A percentile compares a stretch with the other conserved stretches of the same genome.
phyloP scores from a whole-genome alignment of 768 basidiomycete species.

The Serendipita vermifera region DNA sequence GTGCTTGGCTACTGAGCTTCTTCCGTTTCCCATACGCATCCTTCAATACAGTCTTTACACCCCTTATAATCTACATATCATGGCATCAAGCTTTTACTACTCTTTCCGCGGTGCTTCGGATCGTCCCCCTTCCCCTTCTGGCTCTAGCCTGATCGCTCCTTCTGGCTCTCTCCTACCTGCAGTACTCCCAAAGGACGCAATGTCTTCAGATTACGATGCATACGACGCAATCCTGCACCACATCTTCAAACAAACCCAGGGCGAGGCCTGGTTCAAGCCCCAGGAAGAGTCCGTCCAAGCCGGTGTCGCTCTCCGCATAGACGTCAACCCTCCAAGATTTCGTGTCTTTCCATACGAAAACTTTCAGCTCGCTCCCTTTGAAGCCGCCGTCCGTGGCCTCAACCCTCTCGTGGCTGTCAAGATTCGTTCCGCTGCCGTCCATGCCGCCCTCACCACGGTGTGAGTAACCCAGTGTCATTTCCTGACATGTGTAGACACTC shows the following conservation, averaged over 20 bases:
- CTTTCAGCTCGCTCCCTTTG: conserved; percentile 65
- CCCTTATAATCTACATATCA: too few species aligned
- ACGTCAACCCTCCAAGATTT: conserved; percentile 25
- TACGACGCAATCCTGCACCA: conserved; percentile 58
- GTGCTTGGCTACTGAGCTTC: too few species aligned
- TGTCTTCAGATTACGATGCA: conserved; percentile 54
- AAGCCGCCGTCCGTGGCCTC: conserved; percentile 57
- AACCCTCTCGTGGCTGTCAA: conserved; percentile 83
- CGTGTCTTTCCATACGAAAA: conserved; percentile 82
- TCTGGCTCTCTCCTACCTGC: too few species aligned
- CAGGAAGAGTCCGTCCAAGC: conserved; percentile 42
- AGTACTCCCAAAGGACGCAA: too few species aligned
- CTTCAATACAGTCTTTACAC: too few species aligned
- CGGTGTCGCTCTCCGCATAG: conserved; percentile 3
- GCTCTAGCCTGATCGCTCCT: too few species aligned
- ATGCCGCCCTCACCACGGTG: conserved; percentile 53
- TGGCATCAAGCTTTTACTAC: too few species aligned
- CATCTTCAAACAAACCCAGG: conserved; percentile 67
- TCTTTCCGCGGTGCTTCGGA: too few species aligned
- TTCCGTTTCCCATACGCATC: too few species aligned
- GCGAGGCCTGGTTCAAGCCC: conserved; percentile 78
- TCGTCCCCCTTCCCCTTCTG: too few species aligned
- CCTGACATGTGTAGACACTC: too few species aligned
- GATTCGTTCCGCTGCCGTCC: conserved; percentile 62
- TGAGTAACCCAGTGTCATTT: too few species aligned